Base-by-base conservation (phyloP, 768 basidiomycete species). In the Piloderma croceum region DNA sequence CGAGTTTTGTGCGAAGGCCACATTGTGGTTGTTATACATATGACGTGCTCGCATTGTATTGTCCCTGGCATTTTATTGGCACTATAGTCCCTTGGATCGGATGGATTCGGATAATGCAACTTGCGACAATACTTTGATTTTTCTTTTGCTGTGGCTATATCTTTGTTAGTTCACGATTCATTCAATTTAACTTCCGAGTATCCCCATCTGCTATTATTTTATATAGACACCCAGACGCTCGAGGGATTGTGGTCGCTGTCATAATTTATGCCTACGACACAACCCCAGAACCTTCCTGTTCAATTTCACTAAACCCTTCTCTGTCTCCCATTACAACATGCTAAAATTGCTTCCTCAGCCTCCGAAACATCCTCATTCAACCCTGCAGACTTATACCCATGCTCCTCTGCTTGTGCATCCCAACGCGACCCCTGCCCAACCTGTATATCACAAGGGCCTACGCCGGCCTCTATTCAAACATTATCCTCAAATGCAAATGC, bases 311-410 rank as follows among this genome's bases (percentile, higher is more conserved):
- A 29, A 17, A 38, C 18, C 31, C 51, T 50, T n/a, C n/a, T n/a
- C n/a, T n/a, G n/a, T 38, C 6, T 37, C 36, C 31, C 36, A 12
- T 35, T 37, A 11, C 12, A 33, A 19, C 31, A 18, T 5, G n/a
- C 39, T 51, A 32, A 25, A 58, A 42, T 31, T 35, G 18, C 20
- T 22, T 38, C 41, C 42, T 1, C 44, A 81, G 79, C 57, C 7
- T 55, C 60, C 13, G 69, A 74, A 45, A 46, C 58, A 24, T 62
- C 63, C 2, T 58, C 64, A 6, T 80, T 81, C 50, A 52, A 61
- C n/a, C 69, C 70, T 7, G 53, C 65, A 36, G 67, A 65, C 32
- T 53, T 81, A 27, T 78, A 75, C 59, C 74, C 79, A 12, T 74
- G 76, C 51, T 77, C 74, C 20, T 45, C 56, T n/a, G 52, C 60